Base-by-base conservation (phyloP, 768 basidiomycete species). In the Dentipellis fragilis region DNA sequence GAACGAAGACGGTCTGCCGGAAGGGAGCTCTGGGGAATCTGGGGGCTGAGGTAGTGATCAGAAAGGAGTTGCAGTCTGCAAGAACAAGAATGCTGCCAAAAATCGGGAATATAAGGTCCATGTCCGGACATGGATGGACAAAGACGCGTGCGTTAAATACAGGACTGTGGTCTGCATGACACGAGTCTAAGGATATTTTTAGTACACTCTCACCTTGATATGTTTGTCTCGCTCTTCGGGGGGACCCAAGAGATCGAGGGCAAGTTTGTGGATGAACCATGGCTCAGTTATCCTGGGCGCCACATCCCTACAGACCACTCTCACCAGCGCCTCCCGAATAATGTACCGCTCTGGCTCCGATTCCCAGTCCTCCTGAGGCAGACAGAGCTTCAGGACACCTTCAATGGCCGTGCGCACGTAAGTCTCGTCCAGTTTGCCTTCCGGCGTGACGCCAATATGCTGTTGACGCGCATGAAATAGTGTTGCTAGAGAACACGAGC, bases 401-500 rank as follows among this genome's bases (percentile, higher is more conserved):
- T 96, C 92, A 34, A 94, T 67, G 2, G 82, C 75, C 56, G 90
- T 86, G 45, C 91, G 82, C 56, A 91, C 76, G 65, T 94, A 95
- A 58, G 85, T 83, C 19, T 80, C 75, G 64, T 93, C 80, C 39
- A 89, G 70, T 19, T 63, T 62, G n/a, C 85, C 87, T 47, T 88
- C 81, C 2, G 80, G 49, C 1, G 77, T 74, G 48, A 94, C 62
- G 8, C 90, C 93, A 69, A 91, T 84, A 67, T 94, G 93, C 11
- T 90, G 85, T 60, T 95, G 91, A 5, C 87, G 72, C 52, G 80
- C 79, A 66, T 92, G 87, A 66, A 93, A 94, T 55, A 93, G 76
- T 60, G 77, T 73, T 1, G 82, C 75, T 2, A 87, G 72, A 19
- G 81, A 73, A 1, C 80, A 72, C 1, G 84, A 80, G 17, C 82